phyloP scores from a whole-genome alignment of 768 basidiomycete species.

The Lentinula lateritia region DNA sequence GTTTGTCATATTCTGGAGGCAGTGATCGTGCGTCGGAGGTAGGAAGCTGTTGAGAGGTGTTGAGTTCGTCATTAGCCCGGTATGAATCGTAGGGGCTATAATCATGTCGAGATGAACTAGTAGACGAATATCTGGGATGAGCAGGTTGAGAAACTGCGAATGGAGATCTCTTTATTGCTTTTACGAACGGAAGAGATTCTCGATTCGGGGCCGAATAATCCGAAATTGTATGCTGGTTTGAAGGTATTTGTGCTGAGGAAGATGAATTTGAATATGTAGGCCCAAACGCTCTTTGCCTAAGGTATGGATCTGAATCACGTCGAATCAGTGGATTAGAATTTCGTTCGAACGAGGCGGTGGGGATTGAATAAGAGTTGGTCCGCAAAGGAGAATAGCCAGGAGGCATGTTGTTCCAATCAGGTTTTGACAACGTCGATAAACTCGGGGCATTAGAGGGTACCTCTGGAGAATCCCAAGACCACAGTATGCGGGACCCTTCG shows the following conservation, averaged over 20 bases:
- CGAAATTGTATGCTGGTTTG: neutral
- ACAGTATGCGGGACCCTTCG: neutral
- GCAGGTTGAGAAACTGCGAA: neutral
- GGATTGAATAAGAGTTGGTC: neutral
- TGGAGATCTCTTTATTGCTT: neutral
- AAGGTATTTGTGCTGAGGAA: neutral
- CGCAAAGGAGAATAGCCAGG: neutral
- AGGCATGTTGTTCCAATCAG: neutral
- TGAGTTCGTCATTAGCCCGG: neutral
- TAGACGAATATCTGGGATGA: neutral
- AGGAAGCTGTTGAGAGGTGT: neutral
- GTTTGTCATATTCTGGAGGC: neutral
- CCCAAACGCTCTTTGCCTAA: neutral
- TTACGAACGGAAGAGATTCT: neutral
- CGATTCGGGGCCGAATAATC: neutral
- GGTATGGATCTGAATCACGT: neutral
- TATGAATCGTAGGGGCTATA: neutral
- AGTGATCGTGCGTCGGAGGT: slow-evolving; percentile 3
- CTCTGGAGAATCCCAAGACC: neutral
- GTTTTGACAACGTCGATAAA: neutral
- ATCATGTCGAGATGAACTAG: neutral
- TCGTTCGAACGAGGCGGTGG: neutral
- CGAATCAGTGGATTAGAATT: neutral
- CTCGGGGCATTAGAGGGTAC: neutral
- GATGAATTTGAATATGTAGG: neutral